These are phyloP conservation scores for Smithsoniella earleae DNA, from an alignment of 163 green algal species.

Conservation along the genomic window DNA sequence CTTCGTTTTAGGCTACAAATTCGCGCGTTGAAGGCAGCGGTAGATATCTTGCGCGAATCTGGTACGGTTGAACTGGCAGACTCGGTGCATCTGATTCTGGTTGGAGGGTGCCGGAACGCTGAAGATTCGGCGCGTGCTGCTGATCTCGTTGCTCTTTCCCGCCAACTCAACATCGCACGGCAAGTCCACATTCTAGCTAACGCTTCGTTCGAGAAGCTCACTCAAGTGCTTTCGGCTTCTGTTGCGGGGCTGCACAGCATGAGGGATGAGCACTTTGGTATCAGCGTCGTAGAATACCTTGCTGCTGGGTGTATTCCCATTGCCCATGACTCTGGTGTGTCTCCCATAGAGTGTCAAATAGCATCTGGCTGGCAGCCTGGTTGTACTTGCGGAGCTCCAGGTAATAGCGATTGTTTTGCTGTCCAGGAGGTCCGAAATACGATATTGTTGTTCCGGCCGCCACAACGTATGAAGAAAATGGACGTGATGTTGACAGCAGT, in stretches of 20 bases:
- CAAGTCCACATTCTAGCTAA: slow-evolving; percentile 64
- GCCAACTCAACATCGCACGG: slow-evolving; percentile 49
- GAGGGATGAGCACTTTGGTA: slow-evolving; percentile 98
- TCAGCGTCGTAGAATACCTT: slow-evolving; percentile 99
- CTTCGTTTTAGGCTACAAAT: slow-evolving; percentile 8
- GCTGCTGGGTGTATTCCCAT: slow-evolving; percentile 82
- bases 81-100: slow-evolving; percentile 57
- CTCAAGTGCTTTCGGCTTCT: slow-evolving; percentile 61
- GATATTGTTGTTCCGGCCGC: slow-evolving; percentile 13
- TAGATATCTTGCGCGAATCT: too few relatives aligned
- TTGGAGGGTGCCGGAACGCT: slow-evolving; percentile 68
- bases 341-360: not conserved
- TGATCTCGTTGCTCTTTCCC: slow-evolving; percentile 48
- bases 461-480: not conserved
- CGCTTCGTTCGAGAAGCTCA: slow-evolving; percentile 59
- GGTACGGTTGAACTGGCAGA: not conserved
- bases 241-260: slow-evolving; percentile 91
- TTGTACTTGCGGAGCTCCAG: not conserved
- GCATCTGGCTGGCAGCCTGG: not conserved
- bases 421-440: not conserved
- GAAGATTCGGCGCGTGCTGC: slow-evolving; percentile 58
- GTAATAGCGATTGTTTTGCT: not conserved
- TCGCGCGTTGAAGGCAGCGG: not conserved
- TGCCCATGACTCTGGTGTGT: slow-evolving; percentile 65
- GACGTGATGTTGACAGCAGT: not conserved